A percentile compares a stretch with the other conserved stretches of the same genome.
phyloP scores from a whole-genome alignment of 169 alveolate species.

The Plasmodium coatneyi region DNA sequence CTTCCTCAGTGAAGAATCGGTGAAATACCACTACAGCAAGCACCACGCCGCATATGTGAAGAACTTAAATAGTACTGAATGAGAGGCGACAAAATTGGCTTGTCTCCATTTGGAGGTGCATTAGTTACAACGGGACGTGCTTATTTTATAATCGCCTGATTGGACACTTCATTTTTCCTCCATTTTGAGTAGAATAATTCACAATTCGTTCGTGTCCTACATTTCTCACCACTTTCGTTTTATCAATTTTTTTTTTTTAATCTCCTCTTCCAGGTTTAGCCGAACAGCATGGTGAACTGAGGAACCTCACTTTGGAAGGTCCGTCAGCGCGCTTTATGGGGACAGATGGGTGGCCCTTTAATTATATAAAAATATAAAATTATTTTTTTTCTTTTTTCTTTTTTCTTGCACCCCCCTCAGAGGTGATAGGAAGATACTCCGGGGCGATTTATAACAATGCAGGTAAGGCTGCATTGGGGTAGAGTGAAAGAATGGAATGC shows the following conservation, averaged over 20 bases:
- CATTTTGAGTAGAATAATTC: not conserved
- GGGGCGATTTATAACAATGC: slow-evolving; percentile 69
- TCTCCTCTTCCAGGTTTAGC: slow-evolving; percentile 19
- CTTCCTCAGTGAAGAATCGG: slow-evolving; percentile 87
- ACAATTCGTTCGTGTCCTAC: not conserved
- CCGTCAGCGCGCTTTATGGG: not conserved
- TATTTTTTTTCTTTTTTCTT: not conserved
- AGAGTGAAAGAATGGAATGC: not conserved
- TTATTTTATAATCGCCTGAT: not conserved
- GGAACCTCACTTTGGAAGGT: slow-evolving; percentile 46
- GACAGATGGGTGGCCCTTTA: not conserved
- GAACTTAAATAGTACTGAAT: slow-evolving; percentile 83
- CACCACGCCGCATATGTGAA: slow-evolving; percentile 93
- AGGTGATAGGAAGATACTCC: slow-evolving; percentile 17
- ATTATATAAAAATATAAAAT: not conserved
- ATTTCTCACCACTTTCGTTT: not conserved
- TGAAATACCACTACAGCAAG: slow-evolving; percentile 90
- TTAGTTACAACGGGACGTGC: not conserved
- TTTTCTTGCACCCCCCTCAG: not conserved
- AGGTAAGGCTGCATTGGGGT: slow-evolving; percentile 1
- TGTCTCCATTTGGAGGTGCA: slow-evolving; percentile 1
- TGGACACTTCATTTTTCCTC: not conserved
- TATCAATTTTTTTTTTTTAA: not conserved
- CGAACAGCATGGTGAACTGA: slow-evolving; percentile 24
- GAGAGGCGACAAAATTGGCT: slow-evolving; percentile 20